Percentiles rank a stretch among this genome's conserved stretches.
These are phyloP conservation scores for Brettanomyces sp. DNA, from an alignment of 805 yeast genomes.

Conservation along the genomic window DNA sequence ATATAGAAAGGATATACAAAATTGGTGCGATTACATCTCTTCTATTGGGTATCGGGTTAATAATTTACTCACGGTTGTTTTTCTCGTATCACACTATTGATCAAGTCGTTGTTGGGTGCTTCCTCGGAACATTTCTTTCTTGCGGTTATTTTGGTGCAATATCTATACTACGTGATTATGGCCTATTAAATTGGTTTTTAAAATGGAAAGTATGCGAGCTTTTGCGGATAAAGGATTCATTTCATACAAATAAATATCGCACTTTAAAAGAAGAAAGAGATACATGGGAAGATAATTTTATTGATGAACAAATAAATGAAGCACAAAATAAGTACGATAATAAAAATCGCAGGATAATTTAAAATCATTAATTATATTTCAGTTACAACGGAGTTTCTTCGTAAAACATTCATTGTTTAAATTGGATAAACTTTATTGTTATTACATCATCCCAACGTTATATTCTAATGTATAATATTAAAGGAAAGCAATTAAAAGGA, in stretches of 20 bases:
- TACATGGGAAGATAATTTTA: conserved; percentile 13
- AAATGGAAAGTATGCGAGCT: conserved; percentile 42
- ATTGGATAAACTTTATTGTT: no score
- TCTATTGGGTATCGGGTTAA: conserved; percentile 20
- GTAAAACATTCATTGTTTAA: no score
- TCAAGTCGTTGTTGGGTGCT: conserved; percentile 69
- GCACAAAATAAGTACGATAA: no score
- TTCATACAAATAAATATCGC: conserved; percentile 12
- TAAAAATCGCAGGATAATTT: no score
- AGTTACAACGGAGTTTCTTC: no score
- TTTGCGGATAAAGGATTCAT: conserved; percentile 54
- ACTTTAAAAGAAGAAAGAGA: conserved; percentile 16
- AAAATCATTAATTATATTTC: no score
- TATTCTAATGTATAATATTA: no score
- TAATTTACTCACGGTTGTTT: conserved; percentile 66
- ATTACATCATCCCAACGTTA: no score
- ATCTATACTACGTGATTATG: conserved; percentile 51
- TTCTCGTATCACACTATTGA: conserved; percentile 63
- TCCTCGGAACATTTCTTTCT: conserved; percentile 56
- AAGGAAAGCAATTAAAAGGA: background rate
- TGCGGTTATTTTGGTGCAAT: conserved; percentile 44
- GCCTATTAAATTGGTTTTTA: conserved; percentile 58
- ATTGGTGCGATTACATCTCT: conserved; percentile 22
- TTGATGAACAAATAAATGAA: no score
- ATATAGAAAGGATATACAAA: conserved; percentile 22